A percentile compares a stretch with the other conserved stretches of the same genome.
Conservation (phyloP, 805 yeast genomes). For the Lipomyces orientalis region DNA sequence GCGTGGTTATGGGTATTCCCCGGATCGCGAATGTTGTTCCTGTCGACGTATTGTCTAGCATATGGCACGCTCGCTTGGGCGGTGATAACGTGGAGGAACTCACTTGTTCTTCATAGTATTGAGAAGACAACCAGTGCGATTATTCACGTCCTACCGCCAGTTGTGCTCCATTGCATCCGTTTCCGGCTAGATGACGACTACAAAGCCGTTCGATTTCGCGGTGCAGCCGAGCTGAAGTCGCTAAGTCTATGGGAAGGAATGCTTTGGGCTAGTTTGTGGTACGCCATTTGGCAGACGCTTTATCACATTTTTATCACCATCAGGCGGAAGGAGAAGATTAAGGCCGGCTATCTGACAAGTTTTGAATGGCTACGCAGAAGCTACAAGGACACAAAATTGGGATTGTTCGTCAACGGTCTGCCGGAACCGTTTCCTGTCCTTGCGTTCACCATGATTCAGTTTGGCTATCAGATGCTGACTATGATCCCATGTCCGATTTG, state of each 20-base stretch:
- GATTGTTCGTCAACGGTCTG: slow-evolving; percentile 76
- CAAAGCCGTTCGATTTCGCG: slow-evolving; percentile 71
- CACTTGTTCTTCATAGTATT: slow-evolving; percentile 85
- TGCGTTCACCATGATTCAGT: slow-evolving; percentile 86
- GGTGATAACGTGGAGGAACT: slow-evolving; percentile 93
- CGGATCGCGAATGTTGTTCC: slow-evolving; percentile 68
- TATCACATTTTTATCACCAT: slow-evolving; percentile 94
- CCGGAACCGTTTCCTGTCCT: slow-evolving; percentile 87
- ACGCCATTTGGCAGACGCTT: slow-evolving; percentile 85
- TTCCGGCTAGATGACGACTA: slow-evolving; percentile 51
- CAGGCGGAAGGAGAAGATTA: slow-evolving; percentile 75
- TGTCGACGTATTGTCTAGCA: slow-evolving; percentile 82
- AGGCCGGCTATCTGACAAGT: slow-evolving; percentile 84
- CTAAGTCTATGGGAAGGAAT: slow-evolving; percentile 79
- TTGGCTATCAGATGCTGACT: slow-evolving; percentile 80
- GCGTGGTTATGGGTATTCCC: slow-evolving; percentile 86
- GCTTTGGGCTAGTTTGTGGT: slow-evolving; percentile 77
- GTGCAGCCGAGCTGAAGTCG: slow-evolving; percentile 67
- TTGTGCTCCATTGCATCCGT: slow-evolving; percentile 84
- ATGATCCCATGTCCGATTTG: slow-evolving; percentile 92
- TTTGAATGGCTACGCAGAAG: slow-evolving; percentile 82
- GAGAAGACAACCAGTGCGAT: slow-evolving; percentile 92
- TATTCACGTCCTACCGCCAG: slow-evolving; percentile 90
- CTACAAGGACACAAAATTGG: slow-evolving; percentile 67
- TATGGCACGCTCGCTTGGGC: slow-evolving; percentile 93